Evolutionary conservation across 441 rosid genomes (phyloP), one percentile per base, ranked within the genome.

Genomic region (Arabidopsis lyrata): DNA sequence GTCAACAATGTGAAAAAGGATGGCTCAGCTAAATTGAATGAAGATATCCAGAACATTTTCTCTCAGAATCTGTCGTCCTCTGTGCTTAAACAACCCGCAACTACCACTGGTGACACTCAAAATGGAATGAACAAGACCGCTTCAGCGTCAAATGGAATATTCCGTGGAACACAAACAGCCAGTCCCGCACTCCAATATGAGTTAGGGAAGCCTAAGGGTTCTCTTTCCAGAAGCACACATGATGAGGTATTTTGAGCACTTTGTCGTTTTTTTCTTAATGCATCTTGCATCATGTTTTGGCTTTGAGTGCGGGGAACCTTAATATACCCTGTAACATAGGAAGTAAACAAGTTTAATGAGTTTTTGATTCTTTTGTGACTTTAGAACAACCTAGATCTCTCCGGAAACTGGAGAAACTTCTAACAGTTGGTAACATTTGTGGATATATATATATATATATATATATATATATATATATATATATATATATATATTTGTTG

Each of bases 71-170:
- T 27, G 66, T 78, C 85, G 15, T 39, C 81, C 38, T 72, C 78
- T 47, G 49, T 78, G 61, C 78, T 77, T 16, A 74, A 76, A 72
- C 52, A 64, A 71, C 80, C 83, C 75, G 76, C 65, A 58, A 73
- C 39, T 15, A 80, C 78, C 73, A 78, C 67, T 39, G 49, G 34
- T 48, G 70, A 66, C 60, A 38, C 68, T 52, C 80, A 75, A 50
- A 75, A 50, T 82, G 72, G 61, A 60, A 63, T 57, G 67, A 57
- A 72, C 24, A 69, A 60, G 59, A 63, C 58, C 18, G 42, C 66
- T 74, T 78, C 82, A 67, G 77, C 81, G 60, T 80, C 83, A 68
- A 79, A 78, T 50, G 77, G 68, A 55, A 80, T 66, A 48, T 62
- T 70, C 57, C 50, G 20, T 64, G 75, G 73, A 55, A 6, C 72